A percentile compares a stretch with the other conserved stretches of the same genome.
phyloP scores from a whole-genome alignment of 495 filamentous ascomycete genomes.

The Penicillium malachiteum region DNA sequence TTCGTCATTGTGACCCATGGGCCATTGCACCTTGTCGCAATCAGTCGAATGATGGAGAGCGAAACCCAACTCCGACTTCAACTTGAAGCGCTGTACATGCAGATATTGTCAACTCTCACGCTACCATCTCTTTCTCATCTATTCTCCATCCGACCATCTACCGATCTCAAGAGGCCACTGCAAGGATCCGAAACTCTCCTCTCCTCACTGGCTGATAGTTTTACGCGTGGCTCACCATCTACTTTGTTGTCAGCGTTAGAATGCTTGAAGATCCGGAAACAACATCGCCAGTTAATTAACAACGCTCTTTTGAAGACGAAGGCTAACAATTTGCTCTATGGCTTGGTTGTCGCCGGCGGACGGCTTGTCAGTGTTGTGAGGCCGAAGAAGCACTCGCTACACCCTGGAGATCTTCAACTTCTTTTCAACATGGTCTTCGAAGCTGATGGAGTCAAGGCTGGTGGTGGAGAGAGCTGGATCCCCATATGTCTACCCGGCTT shows the following conservation, averaged over 20 bases:
- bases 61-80: constrained; percentile 82
- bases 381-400: constrained; percentile 91
- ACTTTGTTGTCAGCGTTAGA: constrained; percentile 87
- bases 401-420: constrained; percentile 92
- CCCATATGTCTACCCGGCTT: constrained; percentile 95
- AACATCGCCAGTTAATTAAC: constrained; percentile 82
- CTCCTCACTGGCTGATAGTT: constrained; percentile 88
- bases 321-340: constrained; percentile 78
- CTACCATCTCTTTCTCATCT: constrained; percentile 84
- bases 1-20: constrained; percentile 84
- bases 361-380: constrained; percentile 91
- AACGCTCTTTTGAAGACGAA: constrained; percentile 78
- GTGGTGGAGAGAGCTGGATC: constrained; percentile 96
- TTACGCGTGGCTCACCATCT: constrained; percentile 88
- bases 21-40: constrained; percentile 88
- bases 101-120: constrained; percentile 93
- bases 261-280: constrained; percentile 82
- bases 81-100: constrained; percentile 94
- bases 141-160: constrained; percentile 86
- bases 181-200: constrained; percentile 91
- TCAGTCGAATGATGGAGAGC: constrained; percentile 87
- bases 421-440: constrained; percentile 99
- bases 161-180: constrained; percentile 86
- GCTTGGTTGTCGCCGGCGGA: constrained; percentile 90
- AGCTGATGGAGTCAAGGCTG: constrained; percentile 80